Evolutionary conservation across 805 yeast genomes (phyloP).

Genomic region (Zygosaccharomyces lentus): DNA sequence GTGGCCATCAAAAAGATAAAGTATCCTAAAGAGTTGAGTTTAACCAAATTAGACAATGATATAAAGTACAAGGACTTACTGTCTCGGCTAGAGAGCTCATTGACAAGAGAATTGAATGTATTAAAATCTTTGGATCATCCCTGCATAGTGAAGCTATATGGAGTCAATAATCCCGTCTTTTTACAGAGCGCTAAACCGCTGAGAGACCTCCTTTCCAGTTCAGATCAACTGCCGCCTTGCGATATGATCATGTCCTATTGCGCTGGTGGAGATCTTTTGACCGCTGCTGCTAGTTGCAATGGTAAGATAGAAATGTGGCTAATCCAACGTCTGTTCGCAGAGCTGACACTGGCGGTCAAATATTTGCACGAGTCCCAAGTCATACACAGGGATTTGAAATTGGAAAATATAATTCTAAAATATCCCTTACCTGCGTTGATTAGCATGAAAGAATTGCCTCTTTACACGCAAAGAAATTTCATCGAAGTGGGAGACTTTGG

Average conservation of each 20-base stretch:
- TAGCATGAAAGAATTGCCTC: constrained; percentile 18
- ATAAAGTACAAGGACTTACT: constrained; percentile 38
- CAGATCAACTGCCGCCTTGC: constrained; percentile 20
- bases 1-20: constrained; percentile 72
- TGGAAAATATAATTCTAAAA: constrained; percentile 72
- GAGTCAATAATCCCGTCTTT: constrained; percentile 35
- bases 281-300: constrained; percentile 46
- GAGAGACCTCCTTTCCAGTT: constrained; percentile 31
- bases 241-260: constrained; percentile 69
- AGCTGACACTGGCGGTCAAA: constrained; percentile 61
- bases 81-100: constrained; percentile 54
- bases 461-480: constrained; percentile 26
- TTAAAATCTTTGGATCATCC: constrained; percentile 60
- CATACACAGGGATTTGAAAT: constrained; percentile 87
- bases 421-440: constrained; percentile 35
- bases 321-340: constrained; percentile 62
- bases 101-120: constrained; percentile 70
- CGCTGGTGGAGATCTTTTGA: constrained; percentile 80
- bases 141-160: constrained; percentile 59
- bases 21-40: constrained; percentile 33
- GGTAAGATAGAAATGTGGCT: constrained; percentile 44
- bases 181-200: constrained; percentile 28
- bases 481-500: constrained; percentile 85
- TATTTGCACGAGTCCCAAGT: constrained; percentile 65
- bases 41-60: constrained; percentile 12